Conservation (phyloP, 495 filamentous ascomycete species). For the Aeminium ludgeri region DNA sequence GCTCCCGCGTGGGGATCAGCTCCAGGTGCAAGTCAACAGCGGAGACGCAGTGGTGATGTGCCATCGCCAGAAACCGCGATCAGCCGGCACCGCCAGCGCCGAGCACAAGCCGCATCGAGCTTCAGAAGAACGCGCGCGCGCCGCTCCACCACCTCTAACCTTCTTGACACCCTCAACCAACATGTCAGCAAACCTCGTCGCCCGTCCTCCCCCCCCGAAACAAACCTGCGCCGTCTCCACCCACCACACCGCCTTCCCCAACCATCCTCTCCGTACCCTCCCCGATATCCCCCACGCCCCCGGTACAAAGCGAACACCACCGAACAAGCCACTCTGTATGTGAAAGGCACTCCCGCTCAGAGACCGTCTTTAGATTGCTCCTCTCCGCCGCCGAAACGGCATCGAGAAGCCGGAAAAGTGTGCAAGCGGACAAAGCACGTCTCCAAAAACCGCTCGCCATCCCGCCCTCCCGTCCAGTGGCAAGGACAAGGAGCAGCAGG, state of each 20-base stretch:
- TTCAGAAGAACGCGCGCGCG: constrained; percentile 10
- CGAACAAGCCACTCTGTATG: constrained; percentile 36
- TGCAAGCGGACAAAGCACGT: constrained; percentile 27
- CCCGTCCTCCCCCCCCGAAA: background rate
- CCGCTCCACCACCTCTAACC: no score
- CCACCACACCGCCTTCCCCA: constrained; percentile 3
- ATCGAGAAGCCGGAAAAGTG: constrained; percentile 5
- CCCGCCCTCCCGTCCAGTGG: no score
- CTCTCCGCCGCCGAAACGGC: constrained; percentile 7
- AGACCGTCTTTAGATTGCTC: constrained; percentile 28
- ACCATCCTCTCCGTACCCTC: background rate
- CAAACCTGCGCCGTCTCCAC: background rate
- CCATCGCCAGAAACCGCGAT: no score
- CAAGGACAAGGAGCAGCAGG: no score
- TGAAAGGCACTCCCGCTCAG: constrained; percentile 26
- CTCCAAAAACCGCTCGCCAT: constrained; percentile 27
- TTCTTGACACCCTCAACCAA: background rate
- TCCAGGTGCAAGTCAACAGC: no score
- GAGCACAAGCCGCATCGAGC: background rate
- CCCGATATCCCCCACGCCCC: constrained; percentile 21
- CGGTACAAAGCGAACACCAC: constrained; percentile 25
- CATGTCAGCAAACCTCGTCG: constrained; percentile 1
- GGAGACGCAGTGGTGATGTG: no score
- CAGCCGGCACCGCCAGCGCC: background rate
- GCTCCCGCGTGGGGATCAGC: no score